Conservation (phyloP, 306 rosid genomes). For the cucumber (Cucumis sativus) region DNA sequence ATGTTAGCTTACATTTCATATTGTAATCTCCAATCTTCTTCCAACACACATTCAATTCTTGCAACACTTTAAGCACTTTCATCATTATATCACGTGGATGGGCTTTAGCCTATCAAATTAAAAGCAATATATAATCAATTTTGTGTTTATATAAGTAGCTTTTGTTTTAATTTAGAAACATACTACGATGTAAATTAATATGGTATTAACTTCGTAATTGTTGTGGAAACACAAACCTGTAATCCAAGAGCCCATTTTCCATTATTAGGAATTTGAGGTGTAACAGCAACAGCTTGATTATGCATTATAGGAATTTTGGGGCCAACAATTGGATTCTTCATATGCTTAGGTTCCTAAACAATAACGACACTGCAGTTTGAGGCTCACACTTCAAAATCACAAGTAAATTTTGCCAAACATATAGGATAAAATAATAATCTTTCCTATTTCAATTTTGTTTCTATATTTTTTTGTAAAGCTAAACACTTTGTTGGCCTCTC, state of each 20-base stretch:
- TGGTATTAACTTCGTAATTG: not conserved
- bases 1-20: conserved; percentile 86
- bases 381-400: no score
- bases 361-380: not conserved
- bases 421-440: no score
- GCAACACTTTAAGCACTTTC: conserved; percentile 86
- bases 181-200: no score
- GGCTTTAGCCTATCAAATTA: conserved; percentile 49
- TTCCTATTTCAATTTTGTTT: no score
- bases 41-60: conserved; percentile 80
- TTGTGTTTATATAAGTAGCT: not conserved
- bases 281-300: conserved; percentile 45
- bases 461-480: no score
- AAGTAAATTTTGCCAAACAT: no score
- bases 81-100: conserved; percentile 94
- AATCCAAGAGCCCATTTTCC: conserved; percentile 98
- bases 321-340: conserved; percentile 38
- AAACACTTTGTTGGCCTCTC: no score
- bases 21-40: conserved; percentile 94
- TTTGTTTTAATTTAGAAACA: no score
- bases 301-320: conserved; percentile 6
- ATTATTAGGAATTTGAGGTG: conserved; percentile 65
- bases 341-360: conserved; percentile 39
- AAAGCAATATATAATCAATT: no score
- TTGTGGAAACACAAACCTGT: conserved; percentile 41